These are phyloP conservation scores for Zizania palustris DNA, from an alignment of 202 grass and related monocot genomes.

Conservation along the genomic window DNA sequence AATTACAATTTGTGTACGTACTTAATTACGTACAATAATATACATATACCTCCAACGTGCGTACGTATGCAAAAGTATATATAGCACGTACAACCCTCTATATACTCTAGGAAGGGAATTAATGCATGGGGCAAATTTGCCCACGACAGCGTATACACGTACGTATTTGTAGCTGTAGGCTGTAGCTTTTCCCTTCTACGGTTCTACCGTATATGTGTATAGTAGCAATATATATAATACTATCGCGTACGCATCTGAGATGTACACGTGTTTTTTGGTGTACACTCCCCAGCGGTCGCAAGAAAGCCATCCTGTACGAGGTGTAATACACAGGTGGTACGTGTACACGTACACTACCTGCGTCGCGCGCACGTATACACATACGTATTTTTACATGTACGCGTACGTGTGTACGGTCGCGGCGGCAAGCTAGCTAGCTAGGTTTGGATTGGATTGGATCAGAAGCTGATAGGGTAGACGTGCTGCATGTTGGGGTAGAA, in stretches of 20 bases:
- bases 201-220: constrained; percentile 6
- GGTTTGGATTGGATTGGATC: neutral
- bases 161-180: neutral
- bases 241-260: constrained; percentile 38
- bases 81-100: constrained; percentile 18
- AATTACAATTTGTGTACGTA: constrained; percentile 13
- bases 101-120: constrained; percentile 27
- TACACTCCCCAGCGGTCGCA: constrained; percentile 39
- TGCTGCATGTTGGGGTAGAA: constrained; percentile 61
- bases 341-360: neutral
- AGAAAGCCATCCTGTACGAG: constrained; percentile 22
- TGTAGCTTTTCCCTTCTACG: constrained; percentile 5
- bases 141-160: neutral
- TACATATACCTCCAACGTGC: constrained; percentile 21
- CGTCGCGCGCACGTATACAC: neutral
- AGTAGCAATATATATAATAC: neutral
- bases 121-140: neutral
- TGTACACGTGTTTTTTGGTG: neutral
- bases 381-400: neutral
- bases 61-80: neutral
- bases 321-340: constrained; percentile 1
- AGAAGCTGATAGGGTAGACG: constrained; percentile 72
- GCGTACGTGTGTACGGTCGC: neutral
- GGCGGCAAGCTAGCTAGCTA: neutral
- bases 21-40: neutral